Base-by-base conservation (phyloP, 441 rosid genomes). In the Euphorbia schlechtendalii region DNA sequence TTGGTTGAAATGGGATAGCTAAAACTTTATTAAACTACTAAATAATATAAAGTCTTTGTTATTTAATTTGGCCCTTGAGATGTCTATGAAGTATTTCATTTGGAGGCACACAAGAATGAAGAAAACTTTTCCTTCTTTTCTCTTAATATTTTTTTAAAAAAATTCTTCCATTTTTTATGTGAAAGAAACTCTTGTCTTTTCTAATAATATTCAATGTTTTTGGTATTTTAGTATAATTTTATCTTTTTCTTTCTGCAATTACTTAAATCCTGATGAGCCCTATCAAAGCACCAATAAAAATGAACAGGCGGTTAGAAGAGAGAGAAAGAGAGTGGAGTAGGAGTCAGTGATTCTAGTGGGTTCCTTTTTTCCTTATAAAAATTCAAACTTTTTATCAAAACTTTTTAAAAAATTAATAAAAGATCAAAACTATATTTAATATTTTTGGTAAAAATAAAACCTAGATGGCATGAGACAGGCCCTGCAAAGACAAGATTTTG, bases 241-340 rank as follows among this genome's bases (percentile, higher is more conserved):
- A 64, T 68, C 25, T 59, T 65, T 59, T 53, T 48, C 34, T 43
- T 68, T 66, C 56, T 56, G 72, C 65, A 58, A 77, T 81, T 72
- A 75, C 77, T 74, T 74, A 68, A 71, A 56, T 55, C 69, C 36
- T 62, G 76, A 78, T 64, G 75, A 76, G 73, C 56, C 73, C 75
- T 75, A 76, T 70, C 58, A 69, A 77, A 81, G 73, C 86, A 27
- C 93, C 93, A 92, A 87, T 89, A 41, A 74, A 65, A 78, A 83
- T 64, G 72, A 83, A 76, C 86, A 89, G 89, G 90, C 96, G 89
- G 96, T 92, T 86, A 86, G 77, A 74, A 62, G 81, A 82, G 83
- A 82, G 75, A 75, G 79, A n/a, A 76, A 77, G 83, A 75, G 84
- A 76, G 86, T 77, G 87, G 82, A 88, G 85, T 77, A 59, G 87